Base-by-base conservation (phyloP, 371 early-diverging fungal genomes). In the Mycotypha africana region DNA sequence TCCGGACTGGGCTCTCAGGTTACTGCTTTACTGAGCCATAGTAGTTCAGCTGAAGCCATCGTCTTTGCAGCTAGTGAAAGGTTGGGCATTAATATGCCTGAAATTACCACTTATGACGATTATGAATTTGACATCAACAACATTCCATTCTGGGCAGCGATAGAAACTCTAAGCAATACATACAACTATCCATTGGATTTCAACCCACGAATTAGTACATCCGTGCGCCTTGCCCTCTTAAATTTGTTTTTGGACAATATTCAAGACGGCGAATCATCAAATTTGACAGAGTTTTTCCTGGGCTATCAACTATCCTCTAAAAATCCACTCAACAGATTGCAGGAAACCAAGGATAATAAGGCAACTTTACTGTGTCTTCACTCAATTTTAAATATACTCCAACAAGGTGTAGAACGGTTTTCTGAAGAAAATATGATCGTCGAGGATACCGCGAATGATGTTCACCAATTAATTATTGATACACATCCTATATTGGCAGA, bases 201-300 rank as follows among this genome's bases (percentile, higher is more conserved):
- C 14, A 22, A 47, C 23, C 58, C 55, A 2, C 49, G 51, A 14
- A 35, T 60, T 36, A 39, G 47, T 20, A 51, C 76, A 10, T 70
- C 80, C 3, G 74, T 89, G 8, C 82, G 88, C 6, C 65, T 87
- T 21, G 86, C 86, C 3, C 80, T 91, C 23, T 52, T 89, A 35
- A 83, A 89, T 35, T 51, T 91, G 44, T 60, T 91, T 19, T 44
- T 89, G 4, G 62, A 76, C 21, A 91, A 86, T 58, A 43, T 86
- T 16, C 51, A 55, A 4, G 49, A 60, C 4, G 52, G 56, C 25
- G 52, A 61, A 5, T 56, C 73, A n/a, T 90, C 92, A 0, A 83
- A 86, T 0, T 60, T 95, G 17, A 77, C 91, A 2, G 95, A 95
- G 54, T 93, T 89, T 45, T 62, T 96, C 31, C 69, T 97, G 2